Percentiles rank a stretch among this genome's conserved stretches.
phyloP scores from a whole-genome alignment of 1,284 basidiomycete species.

The Naganishia sp. region DNA sequence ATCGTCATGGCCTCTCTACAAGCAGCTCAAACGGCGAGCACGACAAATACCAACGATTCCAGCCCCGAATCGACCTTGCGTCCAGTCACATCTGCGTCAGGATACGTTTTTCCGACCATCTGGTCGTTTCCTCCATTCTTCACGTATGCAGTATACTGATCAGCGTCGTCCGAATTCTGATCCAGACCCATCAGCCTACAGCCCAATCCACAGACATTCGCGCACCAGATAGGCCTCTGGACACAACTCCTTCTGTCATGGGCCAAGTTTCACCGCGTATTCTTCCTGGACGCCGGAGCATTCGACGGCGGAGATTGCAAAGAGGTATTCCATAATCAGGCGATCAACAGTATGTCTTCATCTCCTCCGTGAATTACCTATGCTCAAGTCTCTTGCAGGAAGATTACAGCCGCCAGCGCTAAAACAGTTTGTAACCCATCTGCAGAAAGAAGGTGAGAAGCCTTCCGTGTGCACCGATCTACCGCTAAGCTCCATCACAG shows the following conservation, averaged over 20 bases:
- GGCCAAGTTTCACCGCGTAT: slow-evolving; percentile 53
- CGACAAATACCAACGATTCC: not conserved
- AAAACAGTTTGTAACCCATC: slow-evolving; percentile 42
- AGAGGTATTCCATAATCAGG: slow-evolving; percentile 48
- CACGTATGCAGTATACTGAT: slow-evolving; percentile 44
- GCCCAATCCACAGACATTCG: slow-evolving; percentile 56
- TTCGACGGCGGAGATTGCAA: slow-evolving; percentile 40
- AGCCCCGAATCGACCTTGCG: slow-evolving; percentile 7
- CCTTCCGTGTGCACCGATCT: not conserved
- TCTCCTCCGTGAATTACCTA: not conserved
- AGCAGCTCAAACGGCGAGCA: not conserved
- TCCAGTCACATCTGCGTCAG: slow-evolving; percentile 36
- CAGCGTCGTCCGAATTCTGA: not conserved
- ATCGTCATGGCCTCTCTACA: not conserved
- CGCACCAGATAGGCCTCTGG: slow-evolving; percentile 58
- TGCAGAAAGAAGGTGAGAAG: slow-evolving; percentile 48
- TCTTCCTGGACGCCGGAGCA: slow-evolving; percentile 50
- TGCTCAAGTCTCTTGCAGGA: slow-evolving; percentile 34
- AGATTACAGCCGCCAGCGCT: slow-evolving; percentile 41
- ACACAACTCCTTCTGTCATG: slow-evolving; percentile 54
- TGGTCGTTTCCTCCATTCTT: slow-evolving; percentile 62
- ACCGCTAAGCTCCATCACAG: slow-evolving; percentile 35
- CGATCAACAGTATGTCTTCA: slow-evolving; percentile 47
- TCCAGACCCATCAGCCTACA: slow-evolving; percentile 49
- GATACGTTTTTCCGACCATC: slow-evolving; percentile 56